Percentiles rank a stretch among this genome's conserved stretches.
These are phyloP conservation scores for Russula virescens DNA, from an alignment of 768 basidiomycete species.

Conservation along the genomic window DNA sequence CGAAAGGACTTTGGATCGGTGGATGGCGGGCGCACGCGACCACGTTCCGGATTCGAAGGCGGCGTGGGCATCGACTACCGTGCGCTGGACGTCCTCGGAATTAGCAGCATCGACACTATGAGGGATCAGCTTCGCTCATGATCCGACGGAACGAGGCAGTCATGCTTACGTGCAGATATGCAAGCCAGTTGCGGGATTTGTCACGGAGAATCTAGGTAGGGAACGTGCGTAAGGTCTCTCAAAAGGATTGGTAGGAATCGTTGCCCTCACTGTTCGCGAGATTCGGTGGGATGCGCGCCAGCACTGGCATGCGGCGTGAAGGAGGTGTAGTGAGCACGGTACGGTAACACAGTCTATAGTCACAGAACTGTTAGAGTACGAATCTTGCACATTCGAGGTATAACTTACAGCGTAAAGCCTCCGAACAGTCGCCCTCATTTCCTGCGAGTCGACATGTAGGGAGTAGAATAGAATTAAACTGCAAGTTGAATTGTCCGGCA, in stretches of 20 bases:
- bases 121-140: not conserved
- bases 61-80: constrained; percentile 51
- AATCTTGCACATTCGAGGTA: not conserved
- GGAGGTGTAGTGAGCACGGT: constrained; percentile 11
- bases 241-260: not conserved
- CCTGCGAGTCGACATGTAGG: not conserved
- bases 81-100: constrained; percentile 42
- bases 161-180: constrained; percentile 45
- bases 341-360: constrained; percentile 1
- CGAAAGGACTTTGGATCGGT: constrained; percentile 61
- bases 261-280: constrained; percentile 10
- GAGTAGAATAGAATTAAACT: too few species aligned
- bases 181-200: constrained; percentile 66
- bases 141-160: not conserved
- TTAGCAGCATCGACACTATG: constrained; percentile 52
- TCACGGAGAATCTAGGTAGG: constrained; percentile 44
- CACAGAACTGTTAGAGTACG: not conserved
- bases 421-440: constrained; percentile 8
- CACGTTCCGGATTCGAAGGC: constrained; percentile 64
- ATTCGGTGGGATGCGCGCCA: not conserved
- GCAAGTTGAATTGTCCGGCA: not conserved
- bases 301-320: constrained; percentile 9
- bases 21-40: constrained; percentile 53
- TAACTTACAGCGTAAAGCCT: not conserved
- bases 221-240: not conserved